phyloP scores from a whole-genome alignment of 1,284 basidiomycete species.

The Ustilago trichophora region DNA sequence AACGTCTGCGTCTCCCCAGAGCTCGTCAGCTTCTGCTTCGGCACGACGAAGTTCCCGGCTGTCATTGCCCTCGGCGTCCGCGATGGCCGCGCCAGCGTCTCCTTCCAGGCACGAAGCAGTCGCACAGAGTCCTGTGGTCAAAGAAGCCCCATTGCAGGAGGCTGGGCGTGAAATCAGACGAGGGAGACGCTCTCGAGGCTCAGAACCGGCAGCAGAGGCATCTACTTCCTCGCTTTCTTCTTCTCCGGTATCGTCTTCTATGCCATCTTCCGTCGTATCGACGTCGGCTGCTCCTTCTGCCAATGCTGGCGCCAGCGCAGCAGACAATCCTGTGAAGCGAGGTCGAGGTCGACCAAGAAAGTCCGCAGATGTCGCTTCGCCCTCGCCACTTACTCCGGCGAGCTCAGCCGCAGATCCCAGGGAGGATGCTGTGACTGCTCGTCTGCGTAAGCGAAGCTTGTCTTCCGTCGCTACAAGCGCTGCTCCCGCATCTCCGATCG shows the following conservation, averaged over 20 bases:
- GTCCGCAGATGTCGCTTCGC: neutral
- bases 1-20: neutral
- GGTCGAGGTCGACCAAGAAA: constrained; percentile 18
- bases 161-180: neutral
- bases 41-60: constrained; percentile 26
- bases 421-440: neutral
- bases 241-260: too few relatives aligned
- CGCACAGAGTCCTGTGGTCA: neutral
- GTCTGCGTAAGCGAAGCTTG: constrained; percentile 18
- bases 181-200: constrained; percentile 3
- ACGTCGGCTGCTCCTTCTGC: neutral
- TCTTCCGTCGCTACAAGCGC: neutral
- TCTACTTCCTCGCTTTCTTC: too few relatives aligned
- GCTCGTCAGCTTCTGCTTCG: neutral
- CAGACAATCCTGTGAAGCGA: constrained; percentile 14
- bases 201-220: neutral
- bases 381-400: neutral
- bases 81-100: neutral
- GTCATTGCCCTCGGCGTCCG: constrained; percentile 6
- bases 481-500: neutral
- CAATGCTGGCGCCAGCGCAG: neutral
- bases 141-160: neutral
- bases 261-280: too few relatives aligned
- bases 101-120: neutral
- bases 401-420: neutral